These are phyloP conservation scores for Spirogloea muscicola DNA, from an alignment of 139 green algal genomes.

Conservation along the genomic window DNA sequence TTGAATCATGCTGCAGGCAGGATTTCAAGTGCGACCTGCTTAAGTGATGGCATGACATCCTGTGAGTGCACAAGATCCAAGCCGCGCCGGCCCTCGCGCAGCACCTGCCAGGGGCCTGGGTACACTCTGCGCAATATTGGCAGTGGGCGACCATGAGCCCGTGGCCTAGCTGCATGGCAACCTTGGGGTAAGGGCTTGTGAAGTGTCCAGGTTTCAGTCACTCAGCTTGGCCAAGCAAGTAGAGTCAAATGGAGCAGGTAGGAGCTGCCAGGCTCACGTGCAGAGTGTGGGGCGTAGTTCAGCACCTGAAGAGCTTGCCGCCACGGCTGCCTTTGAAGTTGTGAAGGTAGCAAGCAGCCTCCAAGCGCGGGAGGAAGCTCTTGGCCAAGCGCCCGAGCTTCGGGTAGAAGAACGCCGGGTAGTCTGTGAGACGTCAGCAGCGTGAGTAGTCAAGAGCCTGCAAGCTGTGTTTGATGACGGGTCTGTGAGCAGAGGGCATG, in stretches of 20 bases:
- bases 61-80: conserved; percentile 58
- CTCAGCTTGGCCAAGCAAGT: too few relatives aligned
- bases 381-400: conserved; percentile 67
- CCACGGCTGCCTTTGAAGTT: conserved; percentile 77
- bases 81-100: conserved; percentile 47
- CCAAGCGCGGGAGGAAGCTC: conserved; percentile 63
- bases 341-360: conserved; percentile 75
- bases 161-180: not conserved
- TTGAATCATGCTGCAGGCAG: conserved; percentile 38
- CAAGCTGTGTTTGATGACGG: too few relatives aligned
- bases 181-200: not conserved
- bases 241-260: not conserved
- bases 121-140: conserved; percentile 56
- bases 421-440: too few relatives aligned
- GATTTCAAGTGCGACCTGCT: conserved; percentile 76
- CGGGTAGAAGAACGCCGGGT: conserved; percentile 74
- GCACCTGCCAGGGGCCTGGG: conserved; percentile 77
- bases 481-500: not conserved
- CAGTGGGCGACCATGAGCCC: not conserved
- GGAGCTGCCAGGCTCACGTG: not conserved
- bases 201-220: too few relatives aligned
- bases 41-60: conserved; percentile 64
- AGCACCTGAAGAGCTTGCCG: conserved; percentile 37
- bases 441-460: too few relatives aligned
- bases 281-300: not conserved